Evolutionary conservation across 345 rosid species (phyloP), one percentile per base, ranked within the genome.

Genomic region (Eucalyptus leucophloia): DNA sequence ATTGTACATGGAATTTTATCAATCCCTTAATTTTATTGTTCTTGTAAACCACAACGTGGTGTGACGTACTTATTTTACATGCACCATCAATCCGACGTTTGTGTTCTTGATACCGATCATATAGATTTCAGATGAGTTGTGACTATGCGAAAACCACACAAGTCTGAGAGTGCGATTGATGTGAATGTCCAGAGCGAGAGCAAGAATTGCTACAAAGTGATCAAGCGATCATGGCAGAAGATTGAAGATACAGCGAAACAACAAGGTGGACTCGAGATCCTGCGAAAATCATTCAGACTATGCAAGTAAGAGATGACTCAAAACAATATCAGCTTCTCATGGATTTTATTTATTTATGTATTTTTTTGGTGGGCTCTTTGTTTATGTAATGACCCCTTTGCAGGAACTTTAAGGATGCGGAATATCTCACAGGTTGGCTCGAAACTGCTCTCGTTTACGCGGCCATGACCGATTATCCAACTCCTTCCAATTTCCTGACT

Each of bases 381-480:
- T 42, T 60, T 69, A 32, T 47, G 2, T 11, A 1, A 30, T 45
- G 23, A 53, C 23, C 8, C 69, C 44, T 54, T 88, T 28, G 45
- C 90, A 95, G 97, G 88, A 92, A 94, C 81, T 53, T 82, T 44
- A 91, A 91, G 13, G 69, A 86, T 83, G 93, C 30, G 12, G 89
- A n/a, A 3, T 32, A 50, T 42, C 87, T 95, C 2, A 28, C 87
- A 56, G 6, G 34, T 56, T 96, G 96, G 95, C 91, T 95, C 9
- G 2, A 3, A 3, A 92, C 91, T n/a, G 98, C 96, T 4, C 91
- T 88, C 49, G 49, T 14, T 6, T 92, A 94, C 89, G 87, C 96
- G 26, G 96, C 96, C 69, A 96, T 96, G 97, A 92, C 96, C 4
- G 96, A 95, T 90, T 96, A 95, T 88, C 97, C 96, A 69, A 92